Evolutionary conservation across 768 basidiomycete genomes (phyloP), one percentile per base, ranked within the genome.

Genomic region (Tylopilus balloui): DNA sequence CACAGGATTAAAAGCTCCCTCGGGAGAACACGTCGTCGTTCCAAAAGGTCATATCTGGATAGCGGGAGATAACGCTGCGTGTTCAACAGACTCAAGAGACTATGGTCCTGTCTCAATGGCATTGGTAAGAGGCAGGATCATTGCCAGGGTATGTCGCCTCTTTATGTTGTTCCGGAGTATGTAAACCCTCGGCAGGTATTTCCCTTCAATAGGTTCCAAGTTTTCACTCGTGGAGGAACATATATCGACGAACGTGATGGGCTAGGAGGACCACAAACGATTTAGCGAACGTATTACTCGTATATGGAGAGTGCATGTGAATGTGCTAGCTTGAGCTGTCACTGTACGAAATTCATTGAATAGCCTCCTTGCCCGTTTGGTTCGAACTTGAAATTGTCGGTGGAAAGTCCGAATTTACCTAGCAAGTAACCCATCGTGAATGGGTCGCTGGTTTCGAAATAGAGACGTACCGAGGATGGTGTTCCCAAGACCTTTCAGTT

Each of bases 341-440:
- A 84, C 58, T 65, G 77, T 38, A 71, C 73, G 63, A 98, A 96
- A 59, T 89, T 88, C 79, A 98, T 81, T 1, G 87, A 88, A 71
- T 97, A 98, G 0, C 95, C 92, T n/a, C 95, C 95, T 53, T 92
- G 84, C 6, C 86, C 90, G 55, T 95, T 94, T 15, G 91, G 91
- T 51, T 84, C 84, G 60, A 99, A 91, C 70, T 98, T 88, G 78
- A 98, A 98, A 71, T 95, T 98, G 63, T 98, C 85, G 0, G 94
- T 97, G 13, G 87, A 92, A 54, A 98, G 67, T 15, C 96, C 95
- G 62, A 98, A 98, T 52, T 88, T 89, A 3, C 92, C 91, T 94
- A 15, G 41, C 13, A 45, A 43, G 27, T 6, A 21, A 19, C 17
- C 19, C 12, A 31, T 42, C 6, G 31, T 40, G 19, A 38, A 50